phyloP scores from a whole-genome alignment of 352 stramenopile species.

The Stramenopiles sp. region DNA sequence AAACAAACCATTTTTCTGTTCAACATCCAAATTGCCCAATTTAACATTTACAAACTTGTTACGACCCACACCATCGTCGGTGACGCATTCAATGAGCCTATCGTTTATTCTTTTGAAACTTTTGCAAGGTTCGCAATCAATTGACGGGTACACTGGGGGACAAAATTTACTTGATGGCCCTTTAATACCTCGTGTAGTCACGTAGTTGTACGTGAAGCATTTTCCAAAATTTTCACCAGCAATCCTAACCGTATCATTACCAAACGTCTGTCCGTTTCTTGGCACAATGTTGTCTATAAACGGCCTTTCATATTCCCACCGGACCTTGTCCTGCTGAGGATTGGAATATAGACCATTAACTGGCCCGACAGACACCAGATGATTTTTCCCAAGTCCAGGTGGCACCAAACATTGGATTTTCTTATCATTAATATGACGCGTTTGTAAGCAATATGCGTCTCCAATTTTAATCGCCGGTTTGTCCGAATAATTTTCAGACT shows the following conservation, averaged over 20 bases:
- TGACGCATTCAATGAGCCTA: neutral
- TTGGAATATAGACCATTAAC: conserved; percentile 10
- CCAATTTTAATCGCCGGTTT: neutral
- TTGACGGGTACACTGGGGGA: neutral
- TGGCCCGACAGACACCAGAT: neutral
- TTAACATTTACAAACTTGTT: conserved; percentile 8
- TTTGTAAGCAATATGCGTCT: conserved; percentile 3
- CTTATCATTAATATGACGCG: neutral
- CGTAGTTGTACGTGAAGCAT: neutral
- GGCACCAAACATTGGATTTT: neutral
- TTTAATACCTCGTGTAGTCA: neutral
- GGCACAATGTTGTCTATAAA: neutral
- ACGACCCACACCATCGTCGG: neutral
- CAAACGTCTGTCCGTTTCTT: neutral
- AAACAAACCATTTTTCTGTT: neutral
- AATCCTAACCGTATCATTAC: neutral
- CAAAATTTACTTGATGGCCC: neutral
- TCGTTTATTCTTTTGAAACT: neutral
- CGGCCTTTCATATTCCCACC: neutral
- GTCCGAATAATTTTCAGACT: neutral
- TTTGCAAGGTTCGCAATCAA: neutral
- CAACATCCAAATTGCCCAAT: neutral
- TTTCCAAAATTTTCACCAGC: neutral
- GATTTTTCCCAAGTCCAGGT: neutral
- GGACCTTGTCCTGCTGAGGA: neutral